Percentiles rank a stretch among this genome's conserved stretches.
These are phyloP conservation scores for Mortierella sp. DNA, from an alignment of 371 early-diverging fungal species.

Conservation along the genomic window DNA sequence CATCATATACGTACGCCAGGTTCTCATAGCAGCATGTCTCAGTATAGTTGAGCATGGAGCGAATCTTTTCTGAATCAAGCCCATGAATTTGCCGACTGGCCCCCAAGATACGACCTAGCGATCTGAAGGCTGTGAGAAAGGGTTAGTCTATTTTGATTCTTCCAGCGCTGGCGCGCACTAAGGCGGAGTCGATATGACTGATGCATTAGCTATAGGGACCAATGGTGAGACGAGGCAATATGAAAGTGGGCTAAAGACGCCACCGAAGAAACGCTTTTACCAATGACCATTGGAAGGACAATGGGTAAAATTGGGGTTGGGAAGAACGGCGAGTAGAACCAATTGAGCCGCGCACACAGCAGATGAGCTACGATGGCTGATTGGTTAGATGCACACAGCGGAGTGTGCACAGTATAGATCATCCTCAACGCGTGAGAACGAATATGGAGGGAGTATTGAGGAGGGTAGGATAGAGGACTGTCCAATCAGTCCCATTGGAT, in stretches of 20 bases:
- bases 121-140: conserved; percentile 74
- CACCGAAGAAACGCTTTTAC: neutral
- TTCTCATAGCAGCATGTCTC: conserved; percentile 79
- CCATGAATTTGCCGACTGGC: conserved; percentile 61
- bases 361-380: too few species aligned
- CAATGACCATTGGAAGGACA: neutral
- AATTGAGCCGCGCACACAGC: too few species aligned
- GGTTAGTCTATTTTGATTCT: neutral
- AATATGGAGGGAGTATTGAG: too few species aligned
- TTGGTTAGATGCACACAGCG: too few species aligned
- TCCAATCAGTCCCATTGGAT: too few species aligned
- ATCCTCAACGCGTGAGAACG: too few species aligned
- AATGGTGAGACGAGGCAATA: neutral
- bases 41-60: conserved; percentile 59
- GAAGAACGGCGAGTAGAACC: too few species aligned
- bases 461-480: too few species aligned
- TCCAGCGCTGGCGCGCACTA: too few species aligned
- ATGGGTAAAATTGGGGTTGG: too few species aligned
- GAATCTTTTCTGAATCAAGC: conserved; percentile 55
- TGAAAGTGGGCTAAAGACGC: neutral
- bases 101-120: conserved; percentile 77
- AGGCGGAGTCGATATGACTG: neutral
- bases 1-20: conserved; percentile 43
- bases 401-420: too few species aligned
- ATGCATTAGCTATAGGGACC: neutral